Evolutionary conservation across 164 flowering plant genomes (phyloP), one percentile per base, ranked within the genome.

Genomic region (Magnolia officinalis): DNA sequence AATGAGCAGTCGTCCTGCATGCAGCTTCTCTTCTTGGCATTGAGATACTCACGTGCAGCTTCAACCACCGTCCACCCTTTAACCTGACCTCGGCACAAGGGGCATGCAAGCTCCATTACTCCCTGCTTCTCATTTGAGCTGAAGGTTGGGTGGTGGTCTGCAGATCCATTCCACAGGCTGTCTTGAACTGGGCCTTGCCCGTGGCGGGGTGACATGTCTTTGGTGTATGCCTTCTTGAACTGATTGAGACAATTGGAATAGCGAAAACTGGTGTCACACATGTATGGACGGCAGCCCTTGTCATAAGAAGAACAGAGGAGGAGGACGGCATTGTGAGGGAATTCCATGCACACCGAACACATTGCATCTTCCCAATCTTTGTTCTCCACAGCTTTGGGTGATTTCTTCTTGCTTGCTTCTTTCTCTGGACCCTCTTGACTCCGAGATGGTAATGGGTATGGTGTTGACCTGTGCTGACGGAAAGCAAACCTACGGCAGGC

Each of bases 241-340:
- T 89, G 92, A 78, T 89, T 88, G 50, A 89, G 90, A 75, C 92
- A 89, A 72, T 89, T 89, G 72, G 92, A 88, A 70, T 83, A 86
- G 52, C 90, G 90, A 67, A 76, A 85, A 78, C 92, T 88, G 63
- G 94, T 90, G 63, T 86, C 94, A 74, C 94, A 90, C 94, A 90
- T 90, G 77, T 88, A 90, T 45, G 94, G 94, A 21, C 91, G 90
- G 72, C 94, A 90, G 49, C 94, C 94, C 82, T 90, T 88, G 81
- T 88, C 87, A 72, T 90, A 84, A 8, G 92, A 90, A 10, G 92
- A 89, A 72, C 94, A 90, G n/a, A 90, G 90, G 64, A 90, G 90
- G 67, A 90, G 92, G 59, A 90, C 94, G 37, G 92, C 92, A 79
- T 90, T 90, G 78, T 90, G 94, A 8, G 94, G 94, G 76, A 65